Evolutionary conservation across 73 alveolate genomes (phyloP), one percentile per base, ranked within the genome.

Genomic region (Paramecium primaurelia): DNA sequence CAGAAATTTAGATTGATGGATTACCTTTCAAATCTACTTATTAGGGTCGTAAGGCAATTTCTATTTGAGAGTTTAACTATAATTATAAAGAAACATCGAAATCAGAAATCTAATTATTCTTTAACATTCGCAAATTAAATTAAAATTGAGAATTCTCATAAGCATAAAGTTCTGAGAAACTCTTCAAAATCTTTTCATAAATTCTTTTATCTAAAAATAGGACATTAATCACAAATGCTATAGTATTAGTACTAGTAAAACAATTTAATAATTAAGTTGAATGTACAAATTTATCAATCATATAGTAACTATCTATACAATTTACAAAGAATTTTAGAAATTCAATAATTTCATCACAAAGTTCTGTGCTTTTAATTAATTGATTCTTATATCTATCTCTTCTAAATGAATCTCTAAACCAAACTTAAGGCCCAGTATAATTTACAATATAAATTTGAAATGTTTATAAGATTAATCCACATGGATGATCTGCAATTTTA

Each of bases 391-490:
- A 16, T 32, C 28, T 64, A 64, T 34, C 47, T 28, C 47, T 64
- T 34, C 84, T 64, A 28, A 64, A 64, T 7, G 84, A 64, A 64
- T 64, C 47, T 64, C 84, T 28, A 64, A 64, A 64, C 84, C 84
- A 64, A 9, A 64, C 32, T 64, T 64, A 64, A 64, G 84, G 12
- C 12, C 84, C 84, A 28, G 42, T 8, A 34, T 64, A 64, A n/a
- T 64, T 26, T 25, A 64, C 84, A 64, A 64, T 64, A 64, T 64
- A 64, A 64, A 28, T 64, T 64, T 64, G 26, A 28, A 64, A 64
- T 11, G 18, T 30, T 64, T 22, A 22, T 22, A 22, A 22, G 25
- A 22, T 22, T 22, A 22, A 22, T 22, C 25, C 25, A 22, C 25
- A 22, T 22, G 25, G 25, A 22, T 22, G 25, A 22, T 22, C 25